Percentiles rank a stretch among this genome's conserved stretches.
phyloP scores from a whole-genome alignment of 306 rosid species.

The Dryas octopetala region DNA sequence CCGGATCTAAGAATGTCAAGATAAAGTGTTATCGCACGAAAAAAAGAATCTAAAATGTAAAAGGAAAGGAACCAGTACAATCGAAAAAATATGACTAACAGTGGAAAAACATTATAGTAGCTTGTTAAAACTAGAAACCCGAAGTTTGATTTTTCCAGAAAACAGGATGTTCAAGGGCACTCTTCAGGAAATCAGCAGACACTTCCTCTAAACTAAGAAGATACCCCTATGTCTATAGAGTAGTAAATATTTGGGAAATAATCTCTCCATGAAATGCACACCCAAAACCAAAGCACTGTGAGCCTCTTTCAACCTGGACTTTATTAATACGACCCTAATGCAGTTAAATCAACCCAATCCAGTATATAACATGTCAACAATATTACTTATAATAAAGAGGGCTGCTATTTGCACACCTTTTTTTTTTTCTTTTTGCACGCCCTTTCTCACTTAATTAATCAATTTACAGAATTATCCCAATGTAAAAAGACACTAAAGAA shows the following conservation, averaged over 20 bases:
- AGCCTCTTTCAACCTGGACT: no score
- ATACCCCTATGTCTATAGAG: not conserved
- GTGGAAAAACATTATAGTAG: not conserved
- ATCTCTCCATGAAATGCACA: not conserved
- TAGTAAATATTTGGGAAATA: not conserved
- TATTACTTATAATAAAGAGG: no score
- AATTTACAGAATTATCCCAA: no score
- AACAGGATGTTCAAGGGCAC: not conserved
- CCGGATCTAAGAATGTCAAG: conserved; percentile 53
- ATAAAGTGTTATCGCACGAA: conserved; percentile 5
- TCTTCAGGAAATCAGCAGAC: not conserved
- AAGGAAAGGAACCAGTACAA: not conserved
- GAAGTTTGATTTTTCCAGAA: conserved; percentile 8
- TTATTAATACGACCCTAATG: no score
- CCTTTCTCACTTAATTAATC: no score
- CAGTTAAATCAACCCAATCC: no score
- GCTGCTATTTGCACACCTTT: no score
- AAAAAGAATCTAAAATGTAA: conserved; percentile 15
- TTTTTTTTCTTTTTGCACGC: no score
- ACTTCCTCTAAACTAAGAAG: not conserved
- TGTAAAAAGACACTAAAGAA: no score
- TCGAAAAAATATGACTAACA: not conserved
- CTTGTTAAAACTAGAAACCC: not conserved
- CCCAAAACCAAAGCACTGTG: no score
- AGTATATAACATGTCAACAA: no score